Evolutionary conservation across 257 asterid species (phyloP), one percentile per base, ranked within the genome.

Genomic region (Salvia hispanica): DNA sequence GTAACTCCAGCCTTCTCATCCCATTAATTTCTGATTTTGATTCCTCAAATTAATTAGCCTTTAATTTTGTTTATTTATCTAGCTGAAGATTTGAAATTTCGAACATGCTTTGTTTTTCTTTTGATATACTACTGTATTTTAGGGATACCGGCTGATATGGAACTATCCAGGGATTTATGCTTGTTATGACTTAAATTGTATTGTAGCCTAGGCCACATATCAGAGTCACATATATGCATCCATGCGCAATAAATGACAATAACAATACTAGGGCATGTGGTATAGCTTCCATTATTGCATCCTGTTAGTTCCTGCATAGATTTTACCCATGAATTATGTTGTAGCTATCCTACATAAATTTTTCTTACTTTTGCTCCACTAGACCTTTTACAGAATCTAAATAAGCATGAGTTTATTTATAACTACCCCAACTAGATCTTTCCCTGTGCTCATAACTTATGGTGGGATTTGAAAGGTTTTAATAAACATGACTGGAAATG

Each of bases 121-220:
- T 39, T 18, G 18, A 18, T 52, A 52, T 52, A 10, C 46, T 31
- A 46, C n/a, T 31, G 42, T 14, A 12, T n/a, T 57, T 57, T 33
- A 34, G 9, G 21, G 46, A 13, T 4, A 44, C 33, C 34, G 2
- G 7, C 15, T 56, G 62, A 31, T 5, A 25, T 31, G 9, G 13
- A 31, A 56, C 7, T 28, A 7, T 6, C 12, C 34, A 52, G 34
- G 40, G 43, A 62, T 45, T 12, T 62, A 44, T 45, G n/a, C 7
- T 13, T 48, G 46, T 45, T 47, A n/a, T 63, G 69, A 56, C 45
- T 28, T 13, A 45, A 45, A n/a, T 6, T 45, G 67, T 8, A 46
- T 25, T 5, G 8, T 62, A 43, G 39, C 9, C 0, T 44, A 21
- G 42, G 25, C 54, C 12, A 4, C 55, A 25, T 43, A 43, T 21